Conservation (phyloP, 305 asterid species). For the Plantago rigida region DNA sequence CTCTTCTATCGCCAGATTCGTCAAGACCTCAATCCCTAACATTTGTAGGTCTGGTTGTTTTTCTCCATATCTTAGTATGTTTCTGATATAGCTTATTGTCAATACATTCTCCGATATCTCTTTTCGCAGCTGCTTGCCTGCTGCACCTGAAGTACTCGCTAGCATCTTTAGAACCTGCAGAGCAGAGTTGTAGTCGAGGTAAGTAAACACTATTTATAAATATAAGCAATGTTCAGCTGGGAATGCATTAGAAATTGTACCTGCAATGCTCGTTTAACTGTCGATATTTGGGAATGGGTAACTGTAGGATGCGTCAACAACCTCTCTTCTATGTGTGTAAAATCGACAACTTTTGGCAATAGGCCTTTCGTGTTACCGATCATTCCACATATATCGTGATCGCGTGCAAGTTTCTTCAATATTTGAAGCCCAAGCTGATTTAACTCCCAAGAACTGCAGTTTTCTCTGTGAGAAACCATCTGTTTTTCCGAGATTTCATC, state of each 20-base stretch:
- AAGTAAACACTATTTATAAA: neutral
- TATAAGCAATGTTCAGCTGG: too few relatives aligned
- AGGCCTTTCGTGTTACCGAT: slow-evolving; percentile 79
- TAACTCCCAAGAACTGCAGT: slow-evolving; percentile 60
- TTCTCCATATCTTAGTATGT: slow-evolving; percentile 56
- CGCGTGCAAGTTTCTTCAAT: slow-evolving; percentile 78
- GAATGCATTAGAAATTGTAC: neutral
- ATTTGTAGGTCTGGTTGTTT: slow-evolving; percentile 53
- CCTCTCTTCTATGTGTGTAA: slow-evolving; percentile 61
- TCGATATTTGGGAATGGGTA: slow-evolving; percentile 49
- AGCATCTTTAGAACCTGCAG: slow-evolving; percentile 78
- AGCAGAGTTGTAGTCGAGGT: slow-evolving; percentile 31
- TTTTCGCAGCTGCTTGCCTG: slow-evolving; percentile 69
- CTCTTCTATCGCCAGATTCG: slow-evolving; percentile 60
- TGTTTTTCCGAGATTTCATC: slow-evolving; percentile 68
- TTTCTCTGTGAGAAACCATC: slow-evolving; percentile 37
- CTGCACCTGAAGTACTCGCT: slow-evolving; percentile 57
- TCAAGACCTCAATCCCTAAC: slow-evolving; percentile 65
- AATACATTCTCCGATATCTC: slow-evolving; percentile 86
- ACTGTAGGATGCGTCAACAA: slow-evolving; percentile 43
- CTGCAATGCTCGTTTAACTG: slow-evolving; percentile 67
- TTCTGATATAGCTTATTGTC: slow-evolving; percentile 62
- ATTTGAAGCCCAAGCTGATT: slow-evolving; percentile 81
- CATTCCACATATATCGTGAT: slow-evolving; percentile 70
- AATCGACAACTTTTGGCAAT: slow-evolving; percentile 68